Evolutionary conservation across 371 early-diverging fungal species (phyloP).

Genomic region (Mucor sp.): DNA sequence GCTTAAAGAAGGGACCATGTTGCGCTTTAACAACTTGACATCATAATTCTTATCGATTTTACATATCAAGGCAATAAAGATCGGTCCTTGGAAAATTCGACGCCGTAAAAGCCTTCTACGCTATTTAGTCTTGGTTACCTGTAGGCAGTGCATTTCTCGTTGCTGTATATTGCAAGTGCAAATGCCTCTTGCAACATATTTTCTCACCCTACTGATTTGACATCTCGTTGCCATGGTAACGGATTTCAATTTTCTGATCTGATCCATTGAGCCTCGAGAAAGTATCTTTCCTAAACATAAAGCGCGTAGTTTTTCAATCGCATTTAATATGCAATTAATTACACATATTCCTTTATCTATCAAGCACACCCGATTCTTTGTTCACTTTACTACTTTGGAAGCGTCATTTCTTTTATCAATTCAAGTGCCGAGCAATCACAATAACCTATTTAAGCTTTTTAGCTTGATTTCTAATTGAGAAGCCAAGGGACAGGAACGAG

Average conservation of each 20-base stretch:
- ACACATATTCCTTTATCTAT: not conserved
- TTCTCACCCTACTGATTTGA: not conserved
- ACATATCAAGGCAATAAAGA: constrained; percentile 3
- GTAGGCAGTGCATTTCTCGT: not conserved
- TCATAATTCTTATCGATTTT: not conserved
- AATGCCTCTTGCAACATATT: not conserved
- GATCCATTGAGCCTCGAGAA: not conserved
- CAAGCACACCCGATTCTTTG: not conserved
- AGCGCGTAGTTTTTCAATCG: not conserved
- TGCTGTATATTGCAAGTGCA: not conserved
- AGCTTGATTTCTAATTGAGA: not conserved
- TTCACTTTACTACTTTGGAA: not conserved
- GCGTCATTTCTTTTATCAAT: not conserved
- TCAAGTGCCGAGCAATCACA: not conserved
- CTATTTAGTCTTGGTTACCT: not conserved
- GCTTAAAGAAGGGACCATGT: not conserved
- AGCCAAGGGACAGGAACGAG: not conserved
- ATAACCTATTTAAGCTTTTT: not conserved
- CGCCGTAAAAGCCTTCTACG: not conserved
- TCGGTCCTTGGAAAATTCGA: not conserved
- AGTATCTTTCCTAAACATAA: not conserved
- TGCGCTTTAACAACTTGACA: not conserved
- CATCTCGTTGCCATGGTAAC: not conserved
- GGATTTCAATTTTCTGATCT: not conserved
- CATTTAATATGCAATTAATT: constrained; percentile 1